Base-by-base conservation (phyloP, 257 asterid genomes). In the Prunella vulgaris region DNA sequence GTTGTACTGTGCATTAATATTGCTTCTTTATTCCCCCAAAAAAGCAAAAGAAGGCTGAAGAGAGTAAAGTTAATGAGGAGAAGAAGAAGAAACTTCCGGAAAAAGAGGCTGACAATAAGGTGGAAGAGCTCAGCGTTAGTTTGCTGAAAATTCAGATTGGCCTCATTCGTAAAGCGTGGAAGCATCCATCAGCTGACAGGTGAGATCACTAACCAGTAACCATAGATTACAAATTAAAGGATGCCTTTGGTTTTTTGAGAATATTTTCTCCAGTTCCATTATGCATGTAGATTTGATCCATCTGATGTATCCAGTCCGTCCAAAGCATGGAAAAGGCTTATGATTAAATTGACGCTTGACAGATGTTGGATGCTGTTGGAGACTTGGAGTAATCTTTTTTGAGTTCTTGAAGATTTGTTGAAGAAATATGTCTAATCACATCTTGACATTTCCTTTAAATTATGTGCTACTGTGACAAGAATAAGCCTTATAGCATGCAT, bases 111-210 rank as follows among this genome's bases (percentile, higher is more conserved):
- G 90, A 83, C 66, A 88, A 77, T 49, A 90, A 88, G 74, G 96
- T 60, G 0, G 82, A 81, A 68, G 95, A 84, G 67, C 81, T 85
- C 44, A 83, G 94, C 8, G 88, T 88, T 63, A 85, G 95, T 85
- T 79, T 93, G 81, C 94, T 93, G 42, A 93, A 88, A 79, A 84
- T 93, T 70, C 98, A 93, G 84, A 83, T 93, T 83, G 98, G 97
- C 22, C 83, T 56, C 40, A 85, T 93, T 76, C 81, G 86, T 57
- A 93, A 88, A 83, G 98, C 95, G 17, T 90, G 88, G 82, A 87
- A 90, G 66, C 98, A 93, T 82, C 98, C 97, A 37, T 88, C 98
- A 62, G 98, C 98, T 63, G 97, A 93, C 77, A 93, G 98, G 98
- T 90, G 44, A 37, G 27, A 20, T 74, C 5, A n/a, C 40, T 60